Percentiles rank a stretch among this genome's conserved stretches.
These are phyloP conservation scores for Yamadazyma taylorii DNA, from an alignment of 1,139 yeast genomes.

Conservation along the genomic window DNA sequence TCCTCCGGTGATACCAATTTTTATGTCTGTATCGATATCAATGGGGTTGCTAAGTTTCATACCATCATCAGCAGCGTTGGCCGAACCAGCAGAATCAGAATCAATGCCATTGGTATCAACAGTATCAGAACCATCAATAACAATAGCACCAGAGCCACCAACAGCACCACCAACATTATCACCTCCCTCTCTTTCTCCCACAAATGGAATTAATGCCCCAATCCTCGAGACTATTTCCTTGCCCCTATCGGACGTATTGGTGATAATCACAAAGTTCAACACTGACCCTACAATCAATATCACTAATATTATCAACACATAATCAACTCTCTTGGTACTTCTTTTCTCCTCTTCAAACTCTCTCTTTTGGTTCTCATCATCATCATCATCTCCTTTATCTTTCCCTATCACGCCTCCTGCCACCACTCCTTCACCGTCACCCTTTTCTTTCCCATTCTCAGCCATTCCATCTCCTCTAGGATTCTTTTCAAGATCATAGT, in stretches of 20 bases:
- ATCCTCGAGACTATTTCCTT: neutral
- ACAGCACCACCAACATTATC: too few relatives aligned
- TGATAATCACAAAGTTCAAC: slow-evolving; percentile 11
- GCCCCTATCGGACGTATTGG: neutral
- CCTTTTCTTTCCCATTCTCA: slow-evolving; percentile 1
- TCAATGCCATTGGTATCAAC: too few relatives aligned
- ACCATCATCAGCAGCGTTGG: neutral
- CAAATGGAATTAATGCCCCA: neutral
- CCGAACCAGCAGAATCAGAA: neutral
- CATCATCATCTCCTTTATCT: too few relatives aligned
- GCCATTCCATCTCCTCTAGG: neutral
- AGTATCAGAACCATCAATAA: too few relatives aligned
- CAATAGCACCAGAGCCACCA: too few relatives aligned
- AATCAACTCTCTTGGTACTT: slow-evolving; percentile 7
- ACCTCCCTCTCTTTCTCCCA: too few relatives aligned
- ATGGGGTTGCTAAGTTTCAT: too few relatives aligned
- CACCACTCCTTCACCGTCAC: slow-evolving; percentile 1
- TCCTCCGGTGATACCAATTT: neutral
- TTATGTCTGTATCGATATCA: neutral
- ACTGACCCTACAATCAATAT: slow-evolving; percentile 13
- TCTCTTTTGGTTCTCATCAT: too few relatives aligned
- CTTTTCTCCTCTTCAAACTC: neutral
- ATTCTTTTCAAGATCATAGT: slow-evolving; percentile 7
- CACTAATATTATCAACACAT: slow-evolving; percentile 9
- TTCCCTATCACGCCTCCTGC: too few relatives aligned